Evolutionary conservation across 108 stramenopile genomes (phyloP).

Genomic region (Nitzschia palea): DNA sequence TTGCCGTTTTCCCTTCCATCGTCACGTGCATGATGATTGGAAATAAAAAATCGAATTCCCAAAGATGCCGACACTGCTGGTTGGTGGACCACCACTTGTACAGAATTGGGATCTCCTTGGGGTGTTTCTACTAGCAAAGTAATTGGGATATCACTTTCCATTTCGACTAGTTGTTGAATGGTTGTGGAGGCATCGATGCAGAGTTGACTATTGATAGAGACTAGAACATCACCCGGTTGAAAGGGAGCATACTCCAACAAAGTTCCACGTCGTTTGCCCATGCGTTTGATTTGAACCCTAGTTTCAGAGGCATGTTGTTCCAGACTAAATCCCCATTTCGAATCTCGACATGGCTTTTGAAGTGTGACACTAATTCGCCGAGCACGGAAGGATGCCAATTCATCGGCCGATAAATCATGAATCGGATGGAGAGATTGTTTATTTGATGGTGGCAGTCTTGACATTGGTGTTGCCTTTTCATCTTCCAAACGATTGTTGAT

Average conservation of each 20-base stretch:
- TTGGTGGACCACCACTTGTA: conserved; percentile 18
- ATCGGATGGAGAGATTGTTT: too few species aligned
- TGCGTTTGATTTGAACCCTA: conserved; percentile 9
- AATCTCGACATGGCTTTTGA: conserved; percentile 19
- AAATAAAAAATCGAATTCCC: conserved; percentile 3
- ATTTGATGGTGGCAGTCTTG: too few species aligned
- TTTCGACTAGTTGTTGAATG: conserved; percentile 10
- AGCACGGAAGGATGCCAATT: conserved; percentile 1
- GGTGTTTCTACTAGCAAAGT: conserved; percentile 19
- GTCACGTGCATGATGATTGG: too few species aligned
- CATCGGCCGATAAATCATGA: conserved; percentile 10
- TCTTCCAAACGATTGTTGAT: too few species aligned
- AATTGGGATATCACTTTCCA: conserved; percentile 2
- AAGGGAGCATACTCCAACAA: conserved; percentile 12
- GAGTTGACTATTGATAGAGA: conserved; percentile 18
- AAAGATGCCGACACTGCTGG: too few species aligned
- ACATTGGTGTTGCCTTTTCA: too few species aligned
- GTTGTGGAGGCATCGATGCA: conserved; percentile 5
- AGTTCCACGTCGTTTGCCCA: conserved; percentile 4
- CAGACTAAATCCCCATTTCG: conserved; percentile 32
- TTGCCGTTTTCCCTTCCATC: too few species aligned
- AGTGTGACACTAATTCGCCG: conserved; percentile 31
- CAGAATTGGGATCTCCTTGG: conserved; percentile 21
- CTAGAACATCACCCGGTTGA: conserved; percentile 24
- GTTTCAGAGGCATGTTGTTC: background rate